Conservation (phyloP, 257 asterid genomes). For the Voacanga thouarsii region DNA sequence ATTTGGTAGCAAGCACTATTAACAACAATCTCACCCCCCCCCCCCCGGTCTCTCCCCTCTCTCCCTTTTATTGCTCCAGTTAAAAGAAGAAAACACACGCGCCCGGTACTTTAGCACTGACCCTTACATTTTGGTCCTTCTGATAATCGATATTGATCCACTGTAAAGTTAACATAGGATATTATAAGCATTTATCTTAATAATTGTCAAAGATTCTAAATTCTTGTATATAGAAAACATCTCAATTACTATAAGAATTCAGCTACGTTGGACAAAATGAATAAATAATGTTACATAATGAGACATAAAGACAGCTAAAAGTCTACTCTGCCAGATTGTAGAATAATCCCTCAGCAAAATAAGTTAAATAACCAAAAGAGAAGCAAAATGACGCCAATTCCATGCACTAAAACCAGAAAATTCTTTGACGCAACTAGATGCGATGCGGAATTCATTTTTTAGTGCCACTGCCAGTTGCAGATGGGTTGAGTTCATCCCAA, state of each 20-base stretch:
- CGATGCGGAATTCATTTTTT: conserved; percentile 35
- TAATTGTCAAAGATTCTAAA: too few species aligned
- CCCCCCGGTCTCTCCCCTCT: neutral
- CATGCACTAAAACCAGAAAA: neutral
- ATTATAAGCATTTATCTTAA: neutral
- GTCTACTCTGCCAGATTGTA: conserved; percentile 18
- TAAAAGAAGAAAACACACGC: neutral
- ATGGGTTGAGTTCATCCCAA: conserved; percentile 85
- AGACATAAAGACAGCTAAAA: conserved; percentile 17
- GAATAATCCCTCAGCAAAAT: conserved; percentile 18
- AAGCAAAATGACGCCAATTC: neutral
- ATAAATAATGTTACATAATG: conserved; percentile 19
- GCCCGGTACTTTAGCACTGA: too few species aligned
- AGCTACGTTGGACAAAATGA: conserved; percentile 7
- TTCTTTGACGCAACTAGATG: neutral
- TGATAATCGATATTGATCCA: too few species aligned
- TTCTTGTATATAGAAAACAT: neutral
- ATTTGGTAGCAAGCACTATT: too few species aligned
- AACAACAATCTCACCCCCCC: neutral
- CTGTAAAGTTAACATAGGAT: neutral
- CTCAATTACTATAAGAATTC: neutral
- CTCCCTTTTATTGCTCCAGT: neutral
- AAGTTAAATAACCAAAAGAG: neutral
- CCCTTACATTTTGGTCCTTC: too few species aligned
- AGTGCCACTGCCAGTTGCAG: conserved; percentile 35